Percentiles rank a stretch among this genome's conserved stretches.
Conservation (phyloP, 2,329 filamentous ascomycete genomes). For the Herpotrichia juniperi region DNA sequence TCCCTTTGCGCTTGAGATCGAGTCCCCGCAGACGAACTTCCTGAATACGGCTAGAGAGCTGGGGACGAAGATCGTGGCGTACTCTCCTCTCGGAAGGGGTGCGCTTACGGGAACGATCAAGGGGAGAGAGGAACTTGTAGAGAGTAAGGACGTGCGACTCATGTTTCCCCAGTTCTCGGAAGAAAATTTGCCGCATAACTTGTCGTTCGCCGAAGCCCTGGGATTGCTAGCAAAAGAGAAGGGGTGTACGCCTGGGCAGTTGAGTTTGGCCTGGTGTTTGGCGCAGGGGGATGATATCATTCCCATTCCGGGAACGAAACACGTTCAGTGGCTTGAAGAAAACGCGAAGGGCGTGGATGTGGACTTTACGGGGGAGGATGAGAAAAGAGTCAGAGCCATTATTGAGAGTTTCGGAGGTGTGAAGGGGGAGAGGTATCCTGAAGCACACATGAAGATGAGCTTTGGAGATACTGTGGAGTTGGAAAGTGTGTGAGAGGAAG, state of each 20-base stretch:
- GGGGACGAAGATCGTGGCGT: constrained; percentile 49
- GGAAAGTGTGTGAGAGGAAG: not conserved
- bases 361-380: constrained; percentile 34
- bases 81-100: constrained; percentile 46
- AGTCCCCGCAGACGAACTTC: constrained; percentile 43
- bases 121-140: constrained; percentile 53
- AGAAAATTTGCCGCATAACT: constrained; percentile 48
- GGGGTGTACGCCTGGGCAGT: constrained; percentile 61
- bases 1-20: constrained; percentile 56
- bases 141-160: constrained; percentile 6
- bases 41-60: constrained; percentile 51
- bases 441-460: constrained; percentile 34
- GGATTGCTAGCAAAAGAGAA: constrained; percentile 51
- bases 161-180: constrained; percentile 49
- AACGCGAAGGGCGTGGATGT: constrained; percentile 36
- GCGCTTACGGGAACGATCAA: constrained; percentile 33
- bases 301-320: constrained; percentile 59
- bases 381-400: constrained; percentile 32
- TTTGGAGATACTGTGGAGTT: constrained; percentile 49
- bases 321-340: constrained; percentile 35
- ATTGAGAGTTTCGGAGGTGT: constrained; percentile 48
- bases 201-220: constrained; percentile 41
- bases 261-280: constrained; percentile 55
- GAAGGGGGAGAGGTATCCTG: constrained; percentile 47
- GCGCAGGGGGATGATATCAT: constrained; percentile 49